Base-by-base conservation (phyloP, 441 rosid species). In the Pelargonium australe region DNA sequence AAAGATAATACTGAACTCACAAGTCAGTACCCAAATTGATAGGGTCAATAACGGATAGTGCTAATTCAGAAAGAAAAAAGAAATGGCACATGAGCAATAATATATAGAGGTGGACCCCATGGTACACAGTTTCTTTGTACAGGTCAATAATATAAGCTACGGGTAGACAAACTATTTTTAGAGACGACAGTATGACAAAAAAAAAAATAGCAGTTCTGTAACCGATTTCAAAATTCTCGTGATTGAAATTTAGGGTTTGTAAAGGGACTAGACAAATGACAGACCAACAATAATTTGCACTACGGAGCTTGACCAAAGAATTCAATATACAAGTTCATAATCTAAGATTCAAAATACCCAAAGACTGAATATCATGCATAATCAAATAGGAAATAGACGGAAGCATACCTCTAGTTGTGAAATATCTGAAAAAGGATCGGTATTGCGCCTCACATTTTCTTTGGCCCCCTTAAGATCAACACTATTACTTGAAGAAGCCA, bases 341-440 rank as follows among this genome's bases (percentile, higher is more conserved):
- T 20, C 60, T 34, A 31, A 49, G 37, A 31, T 45, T 61, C 10
- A 61, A 14, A 13, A 58, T 5, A 41, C 12, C 40, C 28, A 12
- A 28, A 67, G 57, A 25, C 9, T 7, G 2, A 34, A 53, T 58
- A 23, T 16, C 5, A 64, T 69, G 66, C 66, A 61, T 8, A 8
- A 71, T 31, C 37, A 41, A 49, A 17, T 7, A n/a, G 25, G 28
- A 44, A 20, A 37, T 14, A 37, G 66, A 20, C 7, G 17, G 49
- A 19, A 7, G 8, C 31, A 73, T 83, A 95, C 99, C 96, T 92
- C 85, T 57, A 88, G 89, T 70, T 86, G 82, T 66, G 97, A 84
- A 68, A 92, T 77, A 77, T 92, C 85, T 60, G 96, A 86, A 13
- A 90, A 77, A 31, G 96, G 81, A 68, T 88, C 88, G 19, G 77